Evolutionary conservation across 495 filamentous ascomycete genomes (phyloP).

Genomic region (Hypomontagnella submonticulosa): DNA sequence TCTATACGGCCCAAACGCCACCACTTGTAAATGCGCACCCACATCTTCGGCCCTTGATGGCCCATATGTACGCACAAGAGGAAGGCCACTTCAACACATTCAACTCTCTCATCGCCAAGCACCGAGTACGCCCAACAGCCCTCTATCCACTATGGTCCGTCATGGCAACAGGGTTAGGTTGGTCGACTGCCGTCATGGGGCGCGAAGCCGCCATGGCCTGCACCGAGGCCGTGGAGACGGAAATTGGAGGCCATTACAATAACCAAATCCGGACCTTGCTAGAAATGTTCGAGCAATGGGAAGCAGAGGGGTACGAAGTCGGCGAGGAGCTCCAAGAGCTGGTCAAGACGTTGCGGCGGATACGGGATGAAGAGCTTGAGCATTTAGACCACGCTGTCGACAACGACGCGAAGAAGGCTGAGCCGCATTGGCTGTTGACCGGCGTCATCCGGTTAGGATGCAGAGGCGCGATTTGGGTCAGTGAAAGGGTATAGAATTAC

Average conservation of each 20-base stretch:
- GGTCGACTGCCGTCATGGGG: conserved; percentile 89
- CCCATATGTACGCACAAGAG: conserved; percentile 99
- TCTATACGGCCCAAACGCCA: conserved; percentile 83
- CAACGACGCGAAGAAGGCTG: conserved; percentile 88
- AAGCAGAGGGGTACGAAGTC: conserved; percentile 74
- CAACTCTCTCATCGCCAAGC: conserved; percentile 82
- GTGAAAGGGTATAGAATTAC: conserved; percentile 73
- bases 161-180: conserved; percentile 85
- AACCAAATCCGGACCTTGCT: conserved; percentile 84
- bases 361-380: conserved; percentile 96
- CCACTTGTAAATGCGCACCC: conserved; percentile 80
- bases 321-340: conserved; percentile 82
- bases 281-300: conserved; percentile 77
- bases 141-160: conserved; percentile 94
- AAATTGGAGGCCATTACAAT: conserved; percentile 97
- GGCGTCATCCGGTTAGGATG: conserved; percentile 88
- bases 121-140: conserved; percentile 91
- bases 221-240: conserved; percentile 97
- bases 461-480: conserved; percentile 91
- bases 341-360: conserved; percentile 77
- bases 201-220: conserved; percentile 98
- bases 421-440: conserved; percentile 89
- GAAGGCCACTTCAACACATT: conserved; percentile 86
- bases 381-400: conserved; percentile 95
- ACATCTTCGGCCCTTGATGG: conserved; percentile 88